A percentile compares a stretch with the other conserved stretches of the same genome.
phyloP scores from a whole-genome alignment of 768 basidiomycete species.

The Leucosporidium scottii region DNA sequence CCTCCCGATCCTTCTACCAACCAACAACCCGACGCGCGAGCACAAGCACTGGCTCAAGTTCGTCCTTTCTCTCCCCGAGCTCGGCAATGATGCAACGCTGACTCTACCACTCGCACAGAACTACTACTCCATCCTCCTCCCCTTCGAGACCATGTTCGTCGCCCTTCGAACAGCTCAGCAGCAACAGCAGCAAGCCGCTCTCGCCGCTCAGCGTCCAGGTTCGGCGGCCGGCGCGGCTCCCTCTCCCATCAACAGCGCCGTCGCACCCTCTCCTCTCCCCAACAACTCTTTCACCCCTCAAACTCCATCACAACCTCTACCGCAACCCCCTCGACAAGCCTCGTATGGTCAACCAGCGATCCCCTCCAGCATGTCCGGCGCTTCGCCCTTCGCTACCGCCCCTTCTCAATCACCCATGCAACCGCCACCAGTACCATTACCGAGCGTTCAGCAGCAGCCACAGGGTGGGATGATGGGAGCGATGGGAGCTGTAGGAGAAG shows the following conservation, averaged over 20 bases:
- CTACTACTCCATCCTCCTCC: background rate
- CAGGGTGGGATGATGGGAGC: background rate
- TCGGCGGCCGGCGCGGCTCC: too few species aligned
- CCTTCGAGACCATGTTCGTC: constrained; percentile 19
- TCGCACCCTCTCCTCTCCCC: too few species aligned
- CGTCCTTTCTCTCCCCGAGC: background rate
- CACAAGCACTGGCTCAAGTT: constrained; percentile 9
- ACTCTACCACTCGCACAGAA: background rate
- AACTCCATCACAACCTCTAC: too few species aligned
- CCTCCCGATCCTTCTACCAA: background rate
- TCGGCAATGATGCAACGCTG: background rate
- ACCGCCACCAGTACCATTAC: background rate
- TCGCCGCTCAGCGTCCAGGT: too few species aligned
- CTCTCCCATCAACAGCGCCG: too few species aligned
- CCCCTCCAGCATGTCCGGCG: background rate
- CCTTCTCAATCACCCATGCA: background rate
- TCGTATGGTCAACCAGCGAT: too few species aligned
- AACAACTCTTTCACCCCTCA: too few species aligned
- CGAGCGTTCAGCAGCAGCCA: background rate
- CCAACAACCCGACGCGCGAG: constrained; percentile 7
- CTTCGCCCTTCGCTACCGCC: background rate
- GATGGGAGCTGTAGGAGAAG: too few species aligned
- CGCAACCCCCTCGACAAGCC: too few species aligned
- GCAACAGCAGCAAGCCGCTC: background rate
- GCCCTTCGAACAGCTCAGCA: constrained; percentile 2